Base-by-base conservation (phyloP, 805 yeast species). In the Starmerella ratchasimensis region DNA sequence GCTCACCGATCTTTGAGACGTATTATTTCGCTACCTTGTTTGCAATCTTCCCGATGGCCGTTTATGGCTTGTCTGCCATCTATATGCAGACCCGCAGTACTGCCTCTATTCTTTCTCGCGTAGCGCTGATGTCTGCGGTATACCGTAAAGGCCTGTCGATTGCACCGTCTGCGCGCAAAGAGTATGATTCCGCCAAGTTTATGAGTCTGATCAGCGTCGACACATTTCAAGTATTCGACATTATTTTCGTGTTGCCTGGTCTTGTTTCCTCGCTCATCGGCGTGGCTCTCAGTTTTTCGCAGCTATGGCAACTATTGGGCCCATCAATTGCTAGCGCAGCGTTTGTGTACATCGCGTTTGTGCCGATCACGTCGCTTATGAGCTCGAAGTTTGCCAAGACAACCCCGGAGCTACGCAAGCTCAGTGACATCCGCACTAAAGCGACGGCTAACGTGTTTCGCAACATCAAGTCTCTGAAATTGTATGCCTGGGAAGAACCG, bases 401-500 rank as follows among this genome's bases (percentile, higher is more conserved):
- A 42, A 90, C 82, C 57, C 80, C 77, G 51, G 57, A 66, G 7
- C 93, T 82, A 57, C 86, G 86, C 96, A 67, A 67, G 41, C 69
- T 70, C 52, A 84, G 86, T 54, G 98, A 90, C 61, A 80, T 76
- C 56, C 75, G 99, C 65, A 80, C 93, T 11, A 74, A 93, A 47
- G 64, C 82, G 28, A 77, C 82, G 39, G 72, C 81, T 42, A 94
- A 83, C 57, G 80, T 84, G 39, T 66, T 86, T 55, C 79, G 80
- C 56, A 84, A 83, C 54, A 81, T 86, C 56, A 86, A 83, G 60
- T 82, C 95, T 7, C 65, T 90, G 54, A 90, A 90, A 56, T 68
- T 93, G 32, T 90, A 90, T 53, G 93, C 93, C 3, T 90, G 99
- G 99, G 99, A 90, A 61, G 61, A 56, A 20, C 94, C 97, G 2